Evolutionary conservation across 179 eudicot species (phyloP).

Genomic region (Patellifolia procumbens): DNA sequence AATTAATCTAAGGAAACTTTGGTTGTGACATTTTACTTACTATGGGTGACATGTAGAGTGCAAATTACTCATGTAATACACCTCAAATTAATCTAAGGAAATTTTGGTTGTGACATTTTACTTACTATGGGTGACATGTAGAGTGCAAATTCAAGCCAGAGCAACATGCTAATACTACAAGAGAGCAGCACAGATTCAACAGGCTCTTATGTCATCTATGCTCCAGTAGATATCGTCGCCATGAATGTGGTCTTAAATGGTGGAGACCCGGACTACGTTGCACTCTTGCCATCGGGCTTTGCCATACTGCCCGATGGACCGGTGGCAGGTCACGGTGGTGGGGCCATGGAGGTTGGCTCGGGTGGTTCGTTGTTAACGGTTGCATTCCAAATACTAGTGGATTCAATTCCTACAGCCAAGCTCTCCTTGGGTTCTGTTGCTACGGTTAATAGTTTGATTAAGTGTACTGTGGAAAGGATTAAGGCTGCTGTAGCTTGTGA

Average conservation of each 20-base stretch:
- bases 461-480: conserved; percentile 83
- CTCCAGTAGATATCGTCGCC: conserved; percentile 58
- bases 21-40: too few relatives aligned
- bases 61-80: too few relatives aligned
- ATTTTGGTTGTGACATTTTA: not conserved
- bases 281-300: conserved; percentile 63
- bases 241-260: conserved; percentile 61
- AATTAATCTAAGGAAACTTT: too few relatives aligned
- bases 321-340: conserved; percentile 15
- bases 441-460: conserved; percentile 67
- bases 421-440: conserved; percentile 77
- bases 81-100: too few relatives aligned
- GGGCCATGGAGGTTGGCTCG: conserved; percentile 38
- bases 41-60: too few relatives aligned
- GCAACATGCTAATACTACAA: conserved; percentile 65
- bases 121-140: conserved; percentile 12
- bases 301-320: conserved; percentile 58
- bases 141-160: conserved; percentile 63
- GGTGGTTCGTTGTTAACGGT: conserved; percentile 88
- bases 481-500: conserved; percentile 58
- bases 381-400: conserved; percentile 92
- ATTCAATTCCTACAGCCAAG: conserved; percentile 90
- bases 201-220: conserved; percentile 61
- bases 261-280: conserved; percentile 57
- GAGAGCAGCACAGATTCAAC: conserved; percentile 63